These are phyloP conservation scores for Penicillium ucsense DNA, from an alignment of 495 filamentous ascomycete species.

Conservation along the genomic window DNA sequence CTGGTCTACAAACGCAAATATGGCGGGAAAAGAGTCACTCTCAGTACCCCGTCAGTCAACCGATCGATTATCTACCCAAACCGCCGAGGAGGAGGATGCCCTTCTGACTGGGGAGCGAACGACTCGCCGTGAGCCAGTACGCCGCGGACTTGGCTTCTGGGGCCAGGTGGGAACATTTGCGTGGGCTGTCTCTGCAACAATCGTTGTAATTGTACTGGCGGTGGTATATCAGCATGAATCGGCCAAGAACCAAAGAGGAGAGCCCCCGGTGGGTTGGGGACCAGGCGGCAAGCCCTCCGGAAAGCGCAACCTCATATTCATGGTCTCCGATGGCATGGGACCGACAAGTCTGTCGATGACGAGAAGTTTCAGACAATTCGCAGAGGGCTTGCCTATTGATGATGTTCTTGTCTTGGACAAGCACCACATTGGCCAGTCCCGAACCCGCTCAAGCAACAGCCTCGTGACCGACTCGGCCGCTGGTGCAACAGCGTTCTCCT, in stretches of 20 bases:
- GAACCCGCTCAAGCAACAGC: slow-evolving; percentile 71
- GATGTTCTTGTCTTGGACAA: slow-evolving; percentile 71
- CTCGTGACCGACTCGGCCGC: slow-evolving; percentile 92
- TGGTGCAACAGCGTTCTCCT: slow-evolving; percentile 92
- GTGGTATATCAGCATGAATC: slow-evolving; percentile 62
- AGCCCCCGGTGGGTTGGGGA: slow-evolving; percentile 21
- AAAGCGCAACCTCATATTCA: slow-evolving; percentile 92
- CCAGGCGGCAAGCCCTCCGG: slow-evolving; percentile 46
- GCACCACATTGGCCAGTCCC: slow-evolving; percentile 78
- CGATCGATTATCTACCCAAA: slow-evolving; percentile 35
- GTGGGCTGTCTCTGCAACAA: slow-evolving; percentile 86
- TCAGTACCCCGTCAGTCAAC: slow-evolving; percentile 35
- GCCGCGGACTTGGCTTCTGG: slow-evolving; percentile 46
- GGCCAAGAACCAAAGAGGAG: slow-evolving; percentile 16
- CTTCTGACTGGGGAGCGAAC: slow-evolving; percentile 50
- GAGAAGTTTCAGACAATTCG: slow-evolving; percentile 65
- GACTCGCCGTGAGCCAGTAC: slow-evolving; percentile 15
- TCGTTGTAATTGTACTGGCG: slow-evolving; percentile 62
- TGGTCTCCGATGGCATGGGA: slow-evolving; percentile 98
- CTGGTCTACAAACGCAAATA: slow-evolving; percentile 8
- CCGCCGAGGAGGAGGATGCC: slow-evolving; percentile 53
- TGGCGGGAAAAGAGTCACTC: slow-evolving; percentile 38
- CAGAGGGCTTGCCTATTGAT: slow-evolving; percentile 54
- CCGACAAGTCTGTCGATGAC: slow-evolving; percentile 82
- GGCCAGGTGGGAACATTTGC: slow-evolving; percentile 63